Evolutionary conservation across 1,284 basidiomycete species (phyloP).

Genomic region (Trichosporon sp.): DNA sequence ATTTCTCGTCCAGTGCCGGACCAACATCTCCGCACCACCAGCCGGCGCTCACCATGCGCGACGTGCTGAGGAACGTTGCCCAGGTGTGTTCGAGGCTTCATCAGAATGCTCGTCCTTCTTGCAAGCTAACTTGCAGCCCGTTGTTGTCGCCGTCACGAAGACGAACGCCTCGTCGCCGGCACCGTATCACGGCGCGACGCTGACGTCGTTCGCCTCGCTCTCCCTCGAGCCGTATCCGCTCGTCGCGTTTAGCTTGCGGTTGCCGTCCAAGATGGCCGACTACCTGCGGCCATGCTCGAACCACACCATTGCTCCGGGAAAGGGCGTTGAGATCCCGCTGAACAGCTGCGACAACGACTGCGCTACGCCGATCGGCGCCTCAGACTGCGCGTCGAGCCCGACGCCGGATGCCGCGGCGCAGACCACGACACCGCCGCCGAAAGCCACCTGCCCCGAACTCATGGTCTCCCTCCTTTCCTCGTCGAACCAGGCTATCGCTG

Average conservation of each 20-base stretch:
- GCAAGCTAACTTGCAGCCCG: constrained; percentile 32
- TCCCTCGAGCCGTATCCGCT: constrained; percentile 80
- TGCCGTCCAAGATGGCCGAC: constrained; percentile 80
- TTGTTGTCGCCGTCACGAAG: constrained; percentile 43
- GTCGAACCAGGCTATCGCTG: constrained; percentile 28
- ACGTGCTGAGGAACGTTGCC: constrained; percentile 48
- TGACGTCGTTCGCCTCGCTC: constrained; percentile 88
- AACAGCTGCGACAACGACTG: neutral
- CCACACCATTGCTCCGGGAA: neutral
- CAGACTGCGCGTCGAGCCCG: constrained; percentile 2
- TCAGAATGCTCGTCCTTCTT: neutral
- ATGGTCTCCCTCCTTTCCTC: constrained; percentile 36
- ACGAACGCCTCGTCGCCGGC: constrained; percentile 2
- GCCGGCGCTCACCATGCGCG: constrained; percentile 24
- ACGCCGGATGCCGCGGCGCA: neutral
- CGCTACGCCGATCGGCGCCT: neutral
- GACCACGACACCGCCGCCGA: neutral
- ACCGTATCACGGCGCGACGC: constrained; percentile 71
- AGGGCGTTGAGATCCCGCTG: neutral
- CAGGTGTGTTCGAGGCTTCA: constrained; percentile 36
- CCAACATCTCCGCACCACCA: neutral
- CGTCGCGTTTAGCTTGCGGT: constrained; percentile 76
- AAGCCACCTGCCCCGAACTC: constrained; percentile 10
- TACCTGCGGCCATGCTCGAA: constrained; percentile 50
- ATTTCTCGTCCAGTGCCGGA: neutral